Base-by-base conservation (phyloP, 2,329 filamentous ascomycete genomes). In the Clathrospora elynae region DNA sequence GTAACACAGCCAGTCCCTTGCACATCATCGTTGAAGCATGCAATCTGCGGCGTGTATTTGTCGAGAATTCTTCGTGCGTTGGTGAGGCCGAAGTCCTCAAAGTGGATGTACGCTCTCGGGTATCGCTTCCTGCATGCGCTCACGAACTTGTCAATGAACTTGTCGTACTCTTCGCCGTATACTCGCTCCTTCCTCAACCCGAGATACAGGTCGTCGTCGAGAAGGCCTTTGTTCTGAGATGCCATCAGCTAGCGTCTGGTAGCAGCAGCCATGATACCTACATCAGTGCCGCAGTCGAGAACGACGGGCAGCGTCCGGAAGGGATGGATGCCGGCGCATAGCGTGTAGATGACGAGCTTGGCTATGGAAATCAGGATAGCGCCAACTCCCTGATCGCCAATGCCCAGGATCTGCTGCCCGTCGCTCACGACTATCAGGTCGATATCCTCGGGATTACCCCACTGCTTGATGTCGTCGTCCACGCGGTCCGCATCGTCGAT, bases 1-100 rank as follows among this genome's bases (percentile, higher is more conserved):
- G 90, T 92, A 1, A 95, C 89, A 46, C 88, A 92, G 0, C 90
- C 90, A 0, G 90, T 95, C 1, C 90, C 90, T 67, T 95, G 90
- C 0, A 95, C 84, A 65, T 95, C 90, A 45, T 95, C 90, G 60
- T 95, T 95, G 76, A 96, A 95, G 67, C 89, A 95, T 0, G 90
- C 78, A 6, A 92, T 85, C 35, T 86, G 63, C 0, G 84, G 78
- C 1, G 85, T 81, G 59, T 93, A 95, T 23, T 77, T 80, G 46
- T 95, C 87, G 1, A 95, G 76, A 2, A 95, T 80, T 3, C 87
- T 80, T 19, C 87, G 78, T 0, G 88, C 87, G 59, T 95, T 95
- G 1, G 70, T 69, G 0, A 95, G 72, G 1, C 89, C 90, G 72
- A 95, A 95, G 62, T 95, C 90, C 60, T 95, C 88, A 62, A 95